Conservation (phyloP, 306 rosid genomes). For the Malus sylvestris region DNA sequence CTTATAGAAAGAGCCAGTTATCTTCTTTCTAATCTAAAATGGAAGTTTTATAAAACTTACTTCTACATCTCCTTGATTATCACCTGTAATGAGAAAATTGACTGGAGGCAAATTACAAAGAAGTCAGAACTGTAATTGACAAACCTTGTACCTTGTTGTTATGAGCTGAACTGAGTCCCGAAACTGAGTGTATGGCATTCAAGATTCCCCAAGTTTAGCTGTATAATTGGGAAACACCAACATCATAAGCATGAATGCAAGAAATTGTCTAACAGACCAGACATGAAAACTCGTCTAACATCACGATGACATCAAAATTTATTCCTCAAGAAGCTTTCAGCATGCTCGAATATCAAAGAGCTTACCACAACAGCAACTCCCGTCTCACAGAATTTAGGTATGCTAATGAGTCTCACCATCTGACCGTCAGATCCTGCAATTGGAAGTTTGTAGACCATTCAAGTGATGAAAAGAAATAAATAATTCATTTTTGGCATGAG, state of each 20-base stretch:
- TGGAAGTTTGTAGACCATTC: not conserved
- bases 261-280: not conserved
- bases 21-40: not conserved
- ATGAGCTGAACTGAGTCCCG: constrained; percentile 53
- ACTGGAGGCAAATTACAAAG: not conserved
- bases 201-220: constrained; percentile 78
- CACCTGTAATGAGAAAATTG: not conserved
- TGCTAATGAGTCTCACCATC: constrained; percentile 68
- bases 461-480: not conserved
- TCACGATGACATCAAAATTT: not conserved
- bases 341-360: constrained; percentile 5
- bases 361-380: constrained; percentile 89
- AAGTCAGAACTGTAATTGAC: not conserved
- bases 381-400: constrained; percentile 77
- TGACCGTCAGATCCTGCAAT: constrained; percentile 84
- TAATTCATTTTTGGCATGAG: not conserved
- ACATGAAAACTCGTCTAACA: not conserved
- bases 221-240: constrained; percentile 20
- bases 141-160: constrained; percentile 1
- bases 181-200: constrained; percentile 79
- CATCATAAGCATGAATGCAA: constrained; percentile 1
- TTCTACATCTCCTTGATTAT: not conserved
- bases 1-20: not conserved
- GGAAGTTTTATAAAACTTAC: not conserved
- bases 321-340: not conserved